Base-by-base conservation (phyloP, 2,329 filamentous ascomycete genomes). In the Falciphora oryzae region DNA sequence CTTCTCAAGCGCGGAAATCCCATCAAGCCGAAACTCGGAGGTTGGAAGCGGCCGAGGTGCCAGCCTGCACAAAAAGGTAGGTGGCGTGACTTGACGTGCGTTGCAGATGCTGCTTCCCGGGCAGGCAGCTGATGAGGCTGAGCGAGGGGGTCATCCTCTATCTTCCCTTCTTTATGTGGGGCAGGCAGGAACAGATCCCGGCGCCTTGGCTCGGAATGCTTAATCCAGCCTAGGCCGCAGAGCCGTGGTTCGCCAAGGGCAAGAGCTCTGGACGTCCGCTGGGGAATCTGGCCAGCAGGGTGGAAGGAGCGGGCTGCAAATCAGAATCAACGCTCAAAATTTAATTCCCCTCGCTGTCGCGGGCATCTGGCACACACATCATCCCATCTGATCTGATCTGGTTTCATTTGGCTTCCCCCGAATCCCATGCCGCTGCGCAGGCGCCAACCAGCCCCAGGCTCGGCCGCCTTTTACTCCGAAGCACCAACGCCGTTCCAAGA, bases 11-110 rank as follows among this genome's bases (percentile, higher is more conserved):
- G 44, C 18, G 6, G n/a, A 53, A 53, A 25, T 53, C 22, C 3
- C 44, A 53, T n/a, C 16, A 18, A 50, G 44, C 44, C 44, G 18
- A 25, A 53, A 53, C 44, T 10, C 67, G 66, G 67, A 66, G 65
- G 56, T 64, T 64, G 64, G 35, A 14, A 68, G 64, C 25, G 64
- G 61, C 67, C 67, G 67, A 68, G 35, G 58, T 63, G 59, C 67
- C 67, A 65, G 66, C 59, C 57, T 29, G 27, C 18, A n/a, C 44
- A 16, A 16, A 44, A 5, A 53, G 44, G 44, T 22, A 14, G 44
- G n/a, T 53, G 44, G n/a, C 44, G 44, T 53, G 44, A 53, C 44
- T 50, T 53, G 44, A 25, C 44, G 44, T n/a, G 44, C 44, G 44
- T 22, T 25, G 44, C 44, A 53, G 22, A n/a, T 25, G 44, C 18